A percentile compares a stretch with the other conserved stretches of the same genome.
Conservation (phyloP, 2,329 filamentous ascomycete species). For the Pseudopithomyces maydicus region DNA sequence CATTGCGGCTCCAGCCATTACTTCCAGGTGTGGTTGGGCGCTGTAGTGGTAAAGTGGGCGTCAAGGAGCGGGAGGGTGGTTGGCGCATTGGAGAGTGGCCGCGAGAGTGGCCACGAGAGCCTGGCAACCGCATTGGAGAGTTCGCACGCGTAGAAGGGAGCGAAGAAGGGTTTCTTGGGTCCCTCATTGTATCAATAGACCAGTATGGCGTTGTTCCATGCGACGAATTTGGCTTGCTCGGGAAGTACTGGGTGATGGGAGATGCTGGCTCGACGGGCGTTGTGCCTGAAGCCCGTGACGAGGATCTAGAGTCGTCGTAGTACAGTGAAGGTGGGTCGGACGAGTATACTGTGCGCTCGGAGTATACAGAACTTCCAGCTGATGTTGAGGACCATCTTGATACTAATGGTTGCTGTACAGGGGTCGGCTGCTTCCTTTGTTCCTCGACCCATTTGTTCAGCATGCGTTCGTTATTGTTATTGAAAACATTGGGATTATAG, state of each 20-base stretch:
- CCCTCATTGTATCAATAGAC: neutral
- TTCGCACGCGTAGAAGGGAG: neutral
- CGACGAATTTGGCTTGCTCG: constrained; percentile 2
- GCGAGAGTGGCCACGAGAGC: neutral
- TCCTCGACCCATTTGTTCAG: constrained; percentile 7
- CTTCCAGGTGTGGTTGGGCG: neutral
- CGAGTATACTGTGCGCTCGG: constrained; percentile 19
- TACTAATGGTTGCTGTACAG: neutral
- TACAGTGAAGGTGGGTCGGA: constrained; percentile 26
- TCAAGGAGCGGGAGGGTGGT: neutral
- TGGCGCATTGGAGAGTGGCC: neutral
- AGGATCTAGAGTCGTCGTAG: constrained; percentile 27
- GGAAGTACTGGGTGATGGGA: constrained; percentile 2
- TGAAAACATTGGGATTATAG: constrained; percentile 24
- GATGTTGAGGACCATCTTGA: constrained; percentile 32
- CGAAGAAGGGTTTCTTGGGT: neutral
- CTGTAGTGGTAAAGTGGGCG: neutral
- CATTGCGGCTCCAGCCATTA: neutral
- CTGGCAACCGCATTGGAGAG: neutral
- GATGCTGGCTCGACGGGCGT: constrained; percentile 3
- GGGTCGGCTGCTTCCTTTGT: neutral
- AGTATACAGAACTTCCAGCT: constrained; percentile 31
- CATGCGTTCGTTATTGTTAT: constrained; percentile 12
- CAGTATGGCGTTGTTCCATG: neutral
- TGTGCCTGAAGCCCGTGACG: constrained; percentile 26